phyloP scores from a whole-genome alignment of 1,284 basidiomycete species.

The Fomitiporia mediterranea region DNA sequence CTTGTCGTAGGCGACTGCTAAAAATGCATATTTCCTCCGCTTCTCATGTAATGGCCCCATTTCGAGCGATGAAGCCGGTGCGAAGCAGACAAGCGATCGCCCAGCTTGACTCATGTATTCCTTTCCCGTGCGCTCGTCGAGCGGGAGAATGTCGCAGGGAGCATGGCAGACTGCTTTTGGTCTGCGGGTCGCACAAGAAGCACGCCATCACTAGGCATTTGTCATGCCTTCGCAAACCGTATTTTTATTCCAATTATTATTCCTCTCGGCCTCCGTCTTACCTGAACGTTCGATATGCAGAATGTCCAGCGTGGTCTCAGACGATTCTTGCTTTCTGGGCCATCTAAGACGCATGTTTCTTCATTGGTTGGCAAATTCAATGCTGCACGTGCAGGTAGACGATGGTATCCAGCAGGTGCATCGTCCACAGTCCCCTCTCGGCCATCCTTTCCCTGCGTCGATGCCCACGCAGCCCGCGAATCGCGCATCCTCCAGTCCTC shows the following conservation, averaged over 20 bases:
- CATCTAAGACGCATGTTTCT: not conserved
- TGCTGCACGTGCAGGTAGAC: not conserved
- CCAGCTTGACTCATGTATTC: too few species aligned
- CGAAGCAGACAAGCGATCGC: too few species aligned
- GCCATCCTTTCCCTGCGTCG: conserved; percentile 70
- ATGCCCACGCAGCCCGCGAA: conserved; percentile 65
- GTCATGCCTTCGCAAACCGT: not conserved
- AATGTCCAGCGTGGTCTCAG: not conserved
- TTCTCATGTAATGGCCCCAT: too few species aligned
- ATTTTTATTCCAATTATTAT: not conserved
- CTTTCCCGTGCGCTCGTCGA: not conserved
- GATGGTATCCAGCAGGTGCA: not conserved
- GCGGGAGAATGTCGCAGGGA: too few species aligned
- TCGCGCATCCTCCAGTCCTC: conserved; percentile 38
- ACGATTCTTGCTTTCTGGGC: not conserved
- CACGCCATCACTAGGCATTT: not conserved
- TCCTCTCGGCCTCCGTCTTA: not conserved
- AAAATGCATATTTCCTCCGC: too few species aligned
- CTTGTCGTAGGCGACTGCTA: not conserved
- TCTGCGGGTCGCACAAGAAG: conserved; percentile 5
- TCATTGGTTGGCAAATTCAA: not conserved
- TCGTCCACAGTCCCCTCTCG: conserved; percentile 4
- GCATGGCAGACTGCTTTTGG: too few species aligned
- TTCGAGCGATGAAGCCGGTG: not conserved
- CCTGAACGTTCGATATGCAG: not conserved